These are phyloP conservation scores for Cyberlindnera bimundalis DNA, from an alignment of 805 yeast genomes.

Conservation along the genomic window DNA sequence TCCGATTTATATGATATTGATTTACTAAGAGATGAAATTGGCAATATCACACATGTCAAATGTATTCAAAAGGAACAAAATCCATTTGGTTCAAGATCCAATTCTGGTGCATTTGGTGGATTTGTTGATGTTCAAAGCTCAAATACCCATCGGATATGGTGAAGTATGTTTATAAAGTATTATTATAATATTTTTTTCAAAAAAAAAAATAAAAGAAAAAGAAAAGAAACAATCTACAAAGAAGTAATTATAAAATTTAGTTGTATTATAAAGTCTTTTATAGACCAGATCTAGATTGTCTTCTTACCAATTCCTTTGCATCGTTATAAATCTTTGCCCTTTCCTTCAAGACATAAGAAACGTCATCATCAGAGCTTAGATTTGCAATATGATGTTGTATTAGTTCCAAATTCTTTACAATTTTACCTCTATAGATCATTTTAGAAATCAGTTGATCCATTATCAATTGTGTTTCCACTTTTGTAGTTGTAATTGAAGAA, in stretches of 20 bases:
- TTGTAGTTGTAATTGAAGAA: neutral
- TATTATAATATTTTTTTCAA: too few relatives aligned
- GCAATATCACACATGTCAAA: constrained; percentile 18
- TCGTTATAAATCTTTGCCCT: constrained; percentile 28
- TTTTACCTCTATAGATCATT: constrained; percentile 5
- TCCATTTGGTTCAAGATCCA: constrained; percentile 4
- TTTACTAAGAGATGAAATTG: constrained; percentile 10
- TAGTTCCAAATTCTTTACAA: constrained; percentile 16
- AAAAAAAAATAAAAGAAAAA: neutral
- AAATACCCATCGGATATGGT: neutral
- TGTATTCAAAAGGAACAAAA: constrained; percentile 2
- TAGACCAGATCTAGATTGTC: constrained; percentile 7
- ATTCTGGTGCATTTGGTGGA: constrained; percentile 2
- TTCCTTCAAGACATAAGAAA: constrained; percentile 27
- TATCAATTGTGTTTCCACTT: neutral
- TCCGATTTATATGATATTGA: constrained; percentile 16
- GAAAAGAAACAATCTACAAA: too few relatives aligned
- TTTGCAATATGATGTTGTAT: constrained; percentile 12
- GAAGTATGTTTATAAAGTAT: too few relatives aligned
- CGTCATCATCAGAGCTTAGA: constrained; percentile 22
- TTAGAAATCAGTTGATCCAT: constrained; percentile 6
- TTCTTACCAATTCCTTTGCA: constrained; percentile 25
- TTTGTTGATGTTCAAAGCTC: neutral
- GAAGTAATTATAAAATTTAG: too few relatives aligned
- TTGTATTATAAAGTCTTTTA: too few relatives aligned